phyloP scores from a whole-genome alignment of 2,329 filamentous ascomycete species.

The Aspergillus sp. region DNA sequence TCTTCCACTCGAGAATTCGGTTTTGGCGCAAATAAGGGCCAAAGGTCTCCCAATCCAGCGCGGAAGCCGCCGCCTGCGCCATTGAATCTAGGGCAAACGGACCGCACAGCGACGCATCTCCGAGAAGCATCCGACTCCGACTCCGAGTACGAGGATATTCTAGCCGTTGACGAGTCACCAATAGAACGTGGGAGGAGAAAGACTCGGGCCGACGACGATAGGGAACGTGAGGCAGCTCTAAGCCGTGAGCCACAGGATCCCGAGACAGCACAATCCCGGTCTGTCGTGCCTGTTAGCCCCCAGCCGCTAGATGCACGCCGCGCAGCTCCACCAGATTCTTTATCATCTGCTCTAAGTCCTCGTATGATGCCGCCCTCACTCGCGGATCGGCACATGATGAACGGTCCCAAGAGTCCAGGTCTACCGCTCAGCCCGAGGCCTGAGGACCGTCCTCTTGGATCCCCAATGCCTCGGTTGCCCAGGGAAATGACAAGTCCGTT shows the following conservation, averaged over 20 bases:
- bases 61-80: conserved; percentile 87
- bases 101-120: conserved; percentile 48
- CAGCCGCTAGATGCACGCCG: conserved; percentile 56
- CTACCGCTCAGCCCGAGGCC: conserved; percentile 66
- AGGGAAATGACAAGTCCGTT: conserved; percentile 54
- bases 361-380: conserved; percentile 27
- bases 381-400: conserved; percentile 46
- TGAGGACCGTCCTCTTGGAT: conserved; percentile 62
- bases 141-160: conserved; percentile 80
- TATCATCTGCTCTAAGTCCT: conserved; percentile 39
- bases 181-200: conserved; percentile 74
- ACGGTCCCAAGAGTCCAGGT: conserved; percentile 65
- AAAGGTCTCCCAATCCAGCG: conserved; percentile 59
- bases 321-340: conserved; percentile 38
- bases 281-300: not conserved
- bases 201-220: conserved; percentile 86
- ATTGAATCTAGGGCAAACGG: conserved; percentile 66
- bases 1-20: conserved; percentile 24
- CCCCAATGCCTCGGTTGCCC: conserved; percentile 62
- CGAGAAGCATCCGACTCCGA: conserved; percentile 67
- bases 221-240: conserved; percentile 70
- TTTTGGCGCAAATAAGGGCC: conserved; percentile 23
- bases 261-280: conserved; percentile 35
- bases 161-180: conserved; percentile 69
- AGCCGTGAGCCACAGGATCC: conserved; percentile 67